Percentiles rank a stretch among this genome's conserved stretches.
Conservation (phyloP, 2,329 filamentous ascomycete species). For the Ophiocordyceps camponoti-leonardi region DNA sequence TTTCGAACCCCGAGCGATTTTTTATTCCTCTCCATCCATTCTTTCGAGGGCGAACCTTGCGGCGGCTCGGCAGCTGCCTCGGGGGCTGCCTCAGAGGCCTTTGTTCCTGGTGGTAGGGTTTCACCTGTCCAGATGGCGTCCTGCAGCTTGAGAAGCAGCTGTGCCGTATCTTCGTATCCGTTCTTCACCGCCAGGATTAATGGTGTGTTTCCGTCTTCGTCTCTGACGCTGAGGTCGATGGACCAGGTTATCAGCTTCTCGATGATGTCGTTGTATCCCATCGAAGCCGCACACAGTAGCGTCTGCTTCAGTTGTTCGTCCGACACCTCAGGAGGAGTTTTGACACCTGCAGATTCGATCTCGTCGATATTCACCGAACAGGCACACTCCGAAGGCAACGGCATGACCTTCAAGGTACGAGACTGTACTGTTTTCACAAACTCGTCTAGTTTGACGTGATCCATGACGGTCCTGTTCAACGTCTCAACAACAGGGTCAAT, state of each 20-base stretch:
- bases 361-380: background rate
- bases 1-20: background rate
- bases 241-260: background rate
- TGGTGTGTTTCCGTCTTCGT: background rate
- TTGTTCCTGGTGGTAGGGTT: background rate
- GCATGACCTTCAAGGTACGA: background rate
- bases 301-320: background rate
- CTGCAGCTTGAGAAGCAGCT: background rate
- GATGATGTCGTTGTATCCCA: background rate
- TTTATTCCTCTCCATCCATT: background rate
- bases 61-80: background rate
- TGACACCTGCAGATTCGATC: background rate
- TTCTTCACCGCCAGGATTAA: background rate
- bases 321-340: background rate
- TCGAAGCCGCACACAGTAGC: background rate
- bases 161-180: background rate
- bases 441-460: background rate
- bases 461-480: background rate
- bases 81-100: background rate
- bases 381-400: background rate
- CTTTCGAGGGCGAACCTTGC: background rate
- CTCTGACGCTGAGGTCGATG: background rate
- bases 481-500: background rate
- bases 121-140: background rate
- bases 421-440: background rate